A percentile compares a stretch with the other conserved stretches of the same genome.
phyloP scores from a whole-genome alignment of 139 green algal genomes.

The Chlorella sp. region DNA sequence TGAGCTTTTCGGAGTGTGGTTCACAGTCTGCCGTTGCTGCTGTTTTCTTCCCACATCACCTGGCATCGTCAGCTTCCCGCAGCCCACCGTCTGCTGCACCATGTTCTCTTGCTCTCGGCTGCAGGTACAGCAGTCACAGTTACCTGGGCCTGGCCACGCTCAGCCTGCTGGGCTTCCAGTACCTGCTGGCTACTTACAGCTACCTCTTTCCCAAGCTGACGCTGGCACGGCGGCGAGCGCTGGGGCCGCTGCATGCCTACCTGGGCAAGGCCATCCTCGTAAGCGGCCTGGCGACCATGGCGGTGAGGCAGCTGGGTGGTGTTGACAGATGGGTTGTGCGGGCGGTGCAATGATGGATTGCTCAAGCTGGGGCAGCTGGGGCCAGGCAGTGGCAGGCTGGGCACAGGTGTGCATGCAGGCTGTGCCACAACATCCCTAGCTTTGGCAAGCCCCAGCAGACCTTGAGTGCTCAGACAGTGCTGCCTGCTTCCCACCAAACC shows the following conservation, averaged over 20 bases:
- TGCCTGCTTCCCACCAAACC: background rate
- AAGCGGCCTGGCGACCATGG: conserved; percentile 50
- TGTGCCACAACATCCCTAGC: too few species aligned
- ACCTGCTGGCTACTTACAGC: conserved; percentile 16
- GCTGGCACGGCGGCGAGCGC: background rate
- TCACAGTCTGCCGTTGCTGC: too few species aligned
- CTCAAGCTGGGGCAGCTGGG: background rate
- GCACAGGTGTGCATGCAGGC: background rate
- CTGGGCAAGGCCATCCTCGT: conserved; percentile 41
- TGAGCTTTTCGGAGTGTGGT: conserved; percentile 38
- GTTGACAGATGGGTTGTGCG: background rate
- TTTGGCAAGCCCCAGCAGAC: too few species aligned
- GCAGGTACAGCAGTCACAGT: conserved; percentile 54
- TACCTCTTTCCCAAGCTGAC: conserved; percentile 52
- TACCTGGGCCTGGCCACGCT: conserved; percentile 46
- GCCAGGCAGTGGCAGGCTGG: background rate
- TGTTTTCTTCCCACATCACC: too few species aligned
- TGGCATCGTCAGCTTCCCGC: too few species aligned
- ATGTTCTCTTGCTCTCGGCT: background rate
- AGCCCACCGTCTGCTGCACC: too few species aligned
- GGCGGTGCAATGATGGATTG: background rate
- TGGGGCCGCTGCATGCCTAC: conserved; percentile 50
- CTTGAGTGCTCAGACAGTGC: too few species aligned
- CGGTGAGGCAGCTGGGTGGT: conserved; percentile 1
- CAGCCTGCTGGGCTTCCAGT: conserved; percentile 40